These are phyloP conservation scores for Hypoxylon intermedium DNA, from an alignment of 495 filamentous ascomycete species.

Conservation along the genomic window DNA sequence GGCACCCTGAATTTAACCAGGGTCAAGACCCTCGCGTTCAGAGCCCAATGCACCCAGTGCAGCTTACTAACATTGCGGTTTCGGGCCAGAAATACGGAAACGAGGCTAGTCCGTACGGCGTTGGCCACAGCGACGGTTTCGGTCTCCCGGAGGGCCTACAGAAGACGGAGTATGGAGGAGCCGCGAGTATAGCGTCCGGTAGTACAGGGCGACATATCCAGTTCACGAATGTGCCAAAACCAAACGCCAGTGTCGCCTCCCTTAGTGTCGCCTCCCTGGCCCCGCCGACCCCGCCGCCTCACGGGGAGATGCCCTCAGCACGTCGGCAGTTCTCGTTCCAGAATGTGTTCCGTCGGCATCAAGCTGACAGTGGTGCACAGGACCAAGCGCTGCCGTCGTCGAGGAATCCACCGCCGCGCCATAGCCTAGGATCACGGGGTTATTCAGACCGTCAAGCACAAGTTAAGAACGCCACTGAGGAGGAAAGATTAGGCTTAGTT, in stretches of 20 bases:
- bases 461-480: slow-evolving; percentile 73
- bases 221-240: slow-evolving; percentile 44
- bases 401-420: slow-evolving; percentile 40
- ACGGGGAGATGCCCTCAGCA: slow-evolving; percentile 48
- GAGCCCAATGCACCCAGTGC: slow-evolving; percentile 65
- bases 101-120: slow-evolving; percentile 49
- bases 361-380: slow-evolving; percentile 45
- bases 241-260: slow-evolving; percentile 40
- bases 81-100: slow-evolving; percentile 55
- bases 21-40: slow-evolving; percentile 43
- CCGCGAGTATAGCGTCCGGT: slow-evolving; percentile 43
- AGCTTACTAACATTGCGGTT: slow-evolving; percentile 65
- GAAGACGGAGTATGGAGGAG: slow-evolving; percentile 51
- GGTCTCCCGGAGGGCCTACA: slow-evolving; percentile 31
- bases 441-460: slow-evolving; percentile 52
- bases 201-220: slow-evolving; percentile 49
- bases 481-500: slow-evolving; percentile 87
- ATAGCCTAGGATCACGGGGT: slow-evolving; percentile 57
- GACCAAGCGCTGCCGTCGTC: slow-evolving; percentile 35
- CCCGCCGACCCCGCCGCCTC: slow-evolving; percentile 60
- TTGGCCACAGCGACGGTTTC: slow-evolving; percentile 37
- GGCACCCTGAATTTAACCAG: slow-evolving; percentile 49
- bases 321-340: slow-evolving; percentile 91
- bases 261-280: slow-evolving; percentile 41
- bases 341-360: slow-evolving; percentile 69